phyloP scores from a whole-genome alignment of 352 stramenopile genomes.

The Globisporangium emineosum region DNA sequence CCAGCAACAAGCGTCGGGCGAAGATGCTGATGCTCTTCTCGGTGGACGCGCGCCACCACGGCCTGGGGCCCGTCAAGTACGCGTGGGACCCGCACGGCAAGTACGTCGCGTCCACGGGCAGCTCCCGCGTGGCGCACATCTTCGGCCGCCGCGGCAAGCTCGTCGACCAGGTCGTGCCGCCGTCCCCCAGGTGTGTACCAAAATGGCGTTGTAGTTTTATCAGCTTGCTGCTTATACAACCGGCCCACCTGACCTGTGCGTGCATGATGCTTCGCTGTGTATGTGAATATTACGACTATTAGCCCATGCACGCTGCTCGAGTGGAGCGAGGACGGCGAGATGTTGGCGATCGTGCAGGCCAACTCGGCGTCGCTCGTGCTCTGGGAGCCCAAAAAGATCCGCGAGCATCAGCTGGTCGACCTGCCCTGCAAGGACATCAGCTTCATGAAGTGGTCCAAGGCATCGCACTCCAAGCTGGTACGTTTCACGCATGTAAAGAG shows the following conservation, averaged over 20 bases:
- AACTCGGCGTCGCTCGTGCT: slow-evolving; percentile 70
- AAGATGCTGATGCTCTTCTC: slow-evolving; percentile 82
- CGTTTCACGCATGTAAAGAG: background rate
- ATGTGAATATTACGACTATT: background rate
- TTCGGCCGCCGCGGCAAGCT: slow-evolving; percentile 67
- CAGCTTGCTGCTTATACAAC: no score
- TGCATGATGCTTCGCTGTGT: background rate
- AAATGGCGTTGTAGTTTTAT: no score
- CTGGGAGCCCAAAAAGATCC: slow-evolving; percentile 61
- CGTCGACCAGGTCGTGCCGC: slow-evolving; percentile 76
- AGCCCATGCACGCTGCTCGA: slow-evolving; percentile 73
- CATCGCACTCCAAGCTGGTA: slow-evolving; percentile 51
- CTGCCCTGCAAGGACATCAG: slow-evolving; percentile 70
- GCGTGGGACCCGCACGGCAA: slow-evolving; percentile 74
- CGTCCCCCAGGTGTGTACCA: slow-evolving; percentile 64
- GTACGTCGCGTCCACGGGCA: slow-evolving; percentile 74
- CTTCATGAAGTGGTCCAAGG: slow-evolving; percentile 81
- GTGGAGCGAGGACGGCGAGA: slow-evolving; percentile 64
- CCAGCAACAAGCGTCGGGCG: background rate
- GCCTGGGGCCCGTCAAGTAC: slow-evolving; percentile 69
- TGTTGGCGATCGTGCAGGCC: slow-evolving; percentile 72
- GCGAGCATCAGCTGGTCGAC: slow-evolving; percentile 65
- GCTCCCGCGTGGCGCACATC: slow-evolving; percentile 72
- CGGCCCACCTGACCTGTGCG: background rate
- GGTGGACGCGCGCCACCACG: slow-evolving; percentile 75